Evolutionary conservation across 306 rosid species (phyloP), one percentile per base, ranked within the genome.

Genomic region (Gleditsia sinensis): DNA sequence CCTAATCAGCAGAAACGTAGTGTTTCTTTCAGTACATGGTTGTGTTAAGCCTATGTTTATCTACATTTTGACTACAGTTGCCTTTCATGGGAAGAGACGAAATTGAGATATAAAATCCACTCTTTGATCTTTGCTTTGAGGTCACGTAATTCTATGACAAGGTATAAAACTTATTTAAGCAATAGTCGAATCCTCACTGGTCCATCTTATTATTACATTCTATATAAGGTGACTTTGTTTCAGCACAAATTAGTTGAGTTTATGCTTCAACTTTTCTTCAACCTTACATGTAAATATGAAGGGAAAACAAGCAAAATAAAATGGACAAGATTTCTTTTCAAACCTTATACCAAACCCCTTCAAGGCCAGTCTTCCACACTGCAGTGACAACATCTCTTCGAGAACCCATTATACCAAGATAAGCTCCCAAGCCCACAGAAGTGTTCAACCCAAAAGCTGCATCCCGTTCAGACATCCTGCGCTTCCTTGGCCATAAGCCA

Each of bases 341-440:
- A 33, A 94, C 99, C 99, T 94, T 94, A 78, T 84, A 94, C 99
- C 99, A 94, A 77, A 87, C 87, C 71, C 99, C 99, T 76, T 90
- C 98, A 56, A 94, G 99, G 70, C 99, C 99, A 78, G 93, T 87
- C 90, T 88, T 94, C 99, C 99, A 94, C 27, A 89, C 80, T 8
- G 99, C 95, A 53, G 95, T 90, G 82, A 94, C 92, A 80, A 94
- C 99, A 79, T 94, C 99, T 85, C 98, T 88, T 20, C 99, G 95
- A 75, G 99, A 94, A 74, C 99, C 99, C 98, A 94, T 94, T 81
- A 94, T 92, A 73, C 99, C 99, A 57, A 94, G 99, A 82, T 90
- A 94, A 67, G 87, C 93, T 59, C 99, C 99, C 39, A 94, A 82
- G 55, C 98, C 99, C 69, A 94, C 94, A 32, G 99, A 94, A 67